Evolutionary conservation across 805 yeast species (phyloP), one percentile per base, ranked within the genome.

Genomic region (Zygotorulaspora sp.): DNA sequence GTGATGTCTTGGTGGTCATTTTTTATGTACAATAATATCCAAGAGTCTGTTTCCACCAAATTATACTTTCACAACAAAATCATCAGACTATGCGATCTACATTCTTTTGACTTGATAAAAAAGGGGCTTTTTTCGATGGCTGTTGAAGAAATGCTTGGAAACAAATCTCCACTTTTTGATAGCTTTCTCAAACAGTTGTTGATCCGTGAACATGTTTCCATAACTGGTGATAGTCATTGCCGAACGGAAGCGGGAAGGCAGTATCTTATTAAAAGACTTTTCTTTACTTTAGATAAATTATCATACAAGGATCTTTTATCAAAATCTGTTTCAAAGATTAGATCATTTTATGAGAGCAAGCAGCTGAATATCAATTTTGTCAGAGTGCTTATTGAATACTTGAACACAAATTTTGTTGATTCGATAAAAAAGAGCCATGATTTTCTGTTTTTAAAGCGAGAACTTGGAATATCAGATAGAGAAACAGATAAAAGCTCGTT

Each of bases 1-100:
- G 44, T 40, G 5, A 36, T 52, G 18, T 46, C 57, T 2, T 60
- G 65, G 65, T 58, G 63, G 65, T 41, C 60, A 2, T 52, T 60
- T 20, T 43, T 51, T 18, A 44, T 45, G 14, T 60, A 52, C 35
- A 55, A 52, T 31, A 47, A 42, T 7, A 35, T 58, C 17, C 42
- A 45, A 7, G 39, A 44, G 2, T 24, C 47, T n/a, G 16, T 33
- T 6, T 14, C 34, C 8, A 38, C 45, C 7, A 39, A 40, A 19
- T 14, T 53, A 2, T 43, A 37, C 13, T 58, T 56, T 24, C 44
- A 45, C 32, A 37, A 44, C 16, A 47, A 43, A 22, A 22, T 53
- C 4, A 23, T 56, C 2, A 38, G 43, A 18, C 36, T 45, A 2
- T 51, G 61, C 33, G 63, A 57, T 32, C 20, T 22, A 6, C 41